Base-by-base conservation (phyloP, 305 asterid genomes). In the Rubia balearica region DNA sequence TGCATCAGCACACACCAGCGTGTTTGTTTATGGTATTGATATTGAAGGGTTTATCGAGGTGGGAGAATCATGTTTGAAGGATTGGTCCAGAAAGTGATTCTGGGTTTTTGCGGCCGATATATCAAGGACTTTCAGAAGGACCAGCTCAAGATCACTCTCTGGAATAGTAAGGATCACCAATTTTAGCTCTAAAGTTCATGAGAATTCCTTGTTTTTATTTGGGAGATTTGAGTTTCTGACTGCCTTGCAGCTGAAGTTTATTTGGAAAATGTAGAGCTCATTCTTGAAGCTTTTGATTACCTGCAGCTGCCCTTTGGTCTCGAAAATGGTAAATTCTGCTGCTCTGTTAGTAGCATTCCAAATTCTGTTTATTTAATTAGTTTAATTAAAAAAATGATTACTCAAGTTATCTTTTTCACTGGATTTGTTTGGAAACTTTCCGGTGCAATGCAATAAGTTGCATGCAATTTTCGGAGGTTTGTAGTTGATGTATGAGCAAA, bases 211-310 rank as follows among this genome's bases (percentile, higher is more conserved):
- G 12, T 3, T 41, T 42, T 57, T 43, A 8, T 56, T 56, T 56
- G 63, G 51, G 63, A 9, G 13, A 6, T 51, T 51, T 57, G 63
- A 40, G 40, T 67, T 27, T 51, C 19, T 68, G 33, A 16, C 0
- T 68, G 71, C 19, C 70, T 38, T 82, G 83, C 87, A 93, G 97
- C 89, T 82, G 98, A 93, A 86, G 96, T 93, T 33, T 78, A 90
- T 77, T 78, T 93, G 81, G 98, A 93, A 85, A 86, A 90, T 24
- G 98, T 93, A 72, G 97, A 93, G 91, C 83, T 93, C 83, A 90
- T 89, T 84, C 94, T 93, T 48, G 98, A 90, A 84, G 98, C 98
- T 68, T 93, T 93, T 71, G 98, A 93, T 78, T 89, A 93, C 76
- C 92, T 89, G 56, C 92, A 90, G 77, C 75, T 90, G 73, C 98